A percentile compares a stretch with the other conserved stretches of the same genome.
Evolutionary conservation across 768 basidiomycete genomes (phyloP).

Genomic region (Tulasnella sp.): DNA sequence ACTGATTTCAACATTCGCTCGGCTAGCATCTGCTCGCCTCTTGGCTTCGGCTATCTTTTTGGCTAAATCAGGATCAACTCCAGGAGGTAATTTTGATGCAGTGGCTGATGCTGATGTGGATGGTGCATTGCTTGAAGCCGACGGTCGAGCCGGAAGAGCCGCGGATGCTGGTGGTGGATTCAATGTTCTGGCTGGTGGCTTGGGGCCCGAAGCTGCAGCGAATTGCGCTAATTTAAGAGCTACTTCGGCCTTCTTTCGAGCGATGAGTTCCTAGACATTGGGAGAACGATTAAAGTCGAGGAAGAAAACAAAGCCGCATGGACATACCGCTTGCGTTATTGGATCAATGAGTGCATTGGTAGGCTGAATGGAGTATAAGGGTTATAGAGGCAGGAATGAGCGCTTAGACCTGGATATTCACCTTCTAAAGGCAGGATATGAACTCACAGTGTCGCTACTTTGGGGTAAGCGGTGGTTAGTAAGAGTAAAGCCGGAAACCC

Average conservation of each 20-base stretch:
- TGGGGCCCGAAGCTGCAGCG: conserved; percentile 27
- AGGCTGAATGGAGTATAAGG: conserved; percentile 12
- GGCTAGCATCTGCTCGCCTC: conserved; percentile 75
- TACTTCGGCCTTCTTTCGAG: conserved; percentile 79
- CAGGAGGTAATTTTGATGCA: conserved; percentile 45
- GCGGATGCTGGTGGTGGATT: conserved; percentile 34
- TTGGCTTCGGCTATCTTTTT: conserved; percentile 73
- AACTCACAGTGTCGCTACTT: conserved; percentile 21
- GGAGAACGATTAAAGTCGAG: background rate
- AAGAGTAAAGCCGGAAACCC: background rate
- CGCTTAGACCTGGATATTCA: background rate
- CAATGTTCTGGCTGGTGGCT: conserved; percentile 27
- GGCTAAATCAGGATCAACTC: conserved; percentile 33
- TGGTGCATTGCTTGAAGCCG: conserved; percentile 36
- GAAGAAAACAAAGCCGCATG: background rate
- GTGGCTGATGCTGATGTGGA: conserved; percentile 42
- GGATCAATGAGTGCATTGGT: background rate
- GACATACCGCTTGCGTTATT: background rate
- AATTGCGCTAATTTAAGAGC: conserved; percentile 80
- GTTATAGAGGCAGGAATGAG: conserved; percentile 17
- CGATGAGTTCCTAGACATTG: conserved; percentile 57
- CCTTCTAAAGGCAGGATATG: background rate
- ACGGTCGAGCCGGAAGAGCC: conserved; percentile 30
- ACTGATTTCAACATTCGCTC: conserved; percentile 66
- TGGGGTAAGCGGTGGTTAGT: background rate